Conservation (phyloP, 352 stramenopile species). For the Halophytophthora polymorphica region DNA sequence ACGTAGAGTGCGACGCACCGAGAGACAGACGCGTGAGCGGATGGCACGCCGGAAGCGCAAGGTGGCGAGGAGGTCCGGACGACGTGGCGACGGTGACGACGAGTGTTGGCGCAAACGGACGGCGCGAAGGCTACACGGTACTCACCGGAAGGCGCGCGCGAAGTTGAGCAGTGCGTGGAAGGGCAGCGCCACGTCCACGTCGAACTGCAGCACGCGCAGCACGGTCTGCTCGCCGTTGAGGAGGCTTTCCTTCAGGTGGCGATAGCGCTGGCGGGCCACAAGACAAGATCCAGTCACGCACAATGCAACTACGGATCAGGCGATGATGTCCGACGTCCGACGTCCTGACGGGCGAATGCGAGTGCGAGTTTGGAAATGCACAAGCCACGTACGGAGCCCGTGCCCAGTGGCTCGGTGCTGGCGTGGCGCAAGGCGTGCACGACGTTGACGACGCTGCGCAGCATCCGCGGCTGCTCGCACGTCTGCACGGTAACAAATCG, state of each 20-base stretch:
- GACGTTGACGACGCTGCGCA: slow-evolving; percentile 54
- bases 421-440: slow-evolving; percentile 33
- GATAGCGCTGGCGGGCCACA: slow-evolving; percentile 24
- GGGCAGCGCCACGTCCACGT: slow-evolving; percentile 40
- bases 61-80: too few relatives aligned
- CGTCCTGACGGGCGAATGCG: not conserved
- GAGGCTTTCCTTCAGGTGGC: slow-evolving; percentile 39
- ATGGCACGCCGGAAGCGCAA: too few relatives aligned
- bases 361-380: not conserved
- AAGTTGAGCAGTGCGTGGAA: slow-evolving; percentile 37
- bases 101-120: too few relatives aligned
- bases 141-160: slow-evolving; percentile 22
- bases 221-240: slow-evolving; percentile 56
- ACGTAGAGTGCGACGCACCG: too few relatives aligned
- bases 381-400: slow-evolving; percentile 23
- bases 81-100: not conserved
- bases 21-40: not conserved
- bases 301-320: slow-evolving; percentile 20
- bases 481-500: slow-evolving; percentile 14
- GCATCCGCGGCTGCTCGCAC: slow-evolving; percentile 39
- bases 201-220: slow-evolving; percentile 42
- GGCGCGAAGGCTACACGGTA: not conserved
- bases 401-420: slow-evolving; percentile 25
- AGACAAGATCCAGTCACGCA: too few relatives aligned
- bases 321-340: not conserved